Evolutionary conservation across 2,329 filamentous ascomycete genomes (phyloP).

Genomic region (Neopestalotiopsis rosae): DNA sequence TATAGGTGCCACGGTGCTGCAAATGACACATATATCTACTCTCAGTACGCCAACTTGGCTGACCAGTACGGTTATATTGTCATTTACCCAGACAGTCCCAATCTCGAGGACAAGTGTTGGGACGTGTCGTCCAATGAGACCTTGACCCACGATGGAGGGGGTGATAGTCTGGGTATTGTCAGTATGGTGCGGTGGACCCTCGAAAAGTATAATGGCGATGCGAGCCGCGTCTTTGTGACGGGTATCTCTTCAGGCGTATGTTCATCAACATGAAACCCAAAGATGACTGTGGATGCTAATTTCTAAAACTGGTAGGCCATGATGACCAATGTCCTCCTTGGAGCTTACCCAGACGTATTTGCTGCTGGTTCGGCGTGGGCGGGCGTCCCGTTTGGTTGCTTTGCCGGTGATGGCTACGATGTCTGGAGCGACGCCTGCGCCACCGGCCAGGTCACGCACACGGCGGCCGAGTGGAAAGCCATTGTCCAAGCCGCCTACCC

Average conservation of each 20-base stretch:
- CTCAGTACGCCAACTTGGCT: slow-evolving; percentile 58
- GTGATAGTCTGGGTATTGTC: slow-evolving; percentile 56
- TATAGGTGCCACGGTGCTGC: slow-evolving; percentile 53
- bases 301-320: slow-evolving; percentile 35
- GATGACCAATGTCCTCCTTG: slow-evolving; percentile 61
- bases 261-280: slow-evolving; percentile 23
- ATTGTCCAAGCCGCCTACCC: slow-evolving; percentile 51
- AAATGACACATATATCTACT: slow-evolving; percentile 51
- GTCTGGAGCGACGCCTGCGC: slow-evolving; percentile 61
- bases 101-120: slow-evolving; percentile 20
- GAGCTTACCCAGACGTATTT: slow-evolving; percentile 58
- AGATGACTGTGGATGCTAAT: too few species aligned
- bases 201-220: slow-evolving; percentile 49
- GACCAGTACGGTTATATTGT: slow-evolving; percentile 59
- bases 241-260: slow-evolving; percentile 63
- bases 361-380: slow-evolving; percentile 53
- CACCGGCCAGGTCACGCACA: slow-evolving; percentile 48
- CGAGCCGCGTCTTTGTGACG: slow-evolving; percentile 54
- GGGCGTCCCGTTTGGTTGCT: slow-evolving; percentile 54
- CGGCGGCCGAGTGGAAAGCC: slow-evolving; percentile 38
- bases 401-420: slow-evolving; percentile 43
- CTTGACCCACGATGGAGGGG: slow-evolving; percentile 54
- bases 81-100: slow-evolving; percentile 41
- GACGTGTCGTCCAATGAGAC: slow-evolving; percentile 46
- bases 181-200: slow-evolving; percentile 60